Conservation (phyloP, 768 basidiomycete genomes). For the Russula abietina region DNA sequence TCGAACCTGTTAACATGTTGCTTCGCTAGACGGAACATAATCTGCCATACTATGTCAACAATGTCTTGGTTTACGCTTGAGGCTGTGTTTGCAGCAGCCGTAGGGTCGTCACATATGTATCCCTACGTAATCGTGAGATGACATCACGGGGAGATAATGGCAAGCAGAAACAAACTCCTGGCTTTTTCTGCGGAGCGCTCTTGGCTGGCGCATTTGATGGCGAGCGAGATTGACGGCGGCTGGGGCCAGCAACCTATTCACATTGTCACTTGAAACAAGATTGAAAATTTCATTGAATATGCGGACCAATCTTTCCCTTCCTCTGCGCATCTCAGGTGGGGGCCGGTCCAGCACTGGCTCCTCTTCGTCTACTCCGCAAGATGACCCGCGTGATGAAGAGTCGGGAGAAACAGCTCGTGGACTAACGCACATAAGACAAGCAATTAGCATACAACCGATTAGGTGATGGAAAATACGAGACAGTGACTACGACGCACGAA, state of each 20-base stretch:
- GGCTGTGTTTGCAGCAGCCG: constrained; percentile 22
- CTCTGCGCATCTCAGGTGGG: neutral
- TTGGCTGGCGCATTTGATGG: neutral
- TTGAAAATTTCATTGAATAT: neutral
- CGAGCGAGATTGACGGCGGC: neutral
- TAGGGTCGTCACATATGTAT: constrained; percentile 56
- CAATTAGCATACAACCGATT: neutral
- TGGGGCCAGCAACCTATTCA: neutral
- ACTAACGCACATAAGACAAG: neutral
- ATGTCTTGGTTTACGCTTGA: constrained; percentile 64
- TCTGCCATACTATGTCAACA: constrained; percentile 66
- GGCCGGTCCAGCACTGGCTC: neutral
- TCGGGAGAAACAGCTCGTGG: neutral
- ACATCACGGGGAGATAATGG: neutral
- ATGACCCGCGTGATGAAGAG: constrained; percentile 10
- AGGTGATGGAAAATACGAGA: neutral
- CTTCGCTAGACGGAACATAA: neutral
- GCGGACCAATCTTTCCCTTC: neutral
- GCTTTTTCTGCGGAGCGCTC: neutral
- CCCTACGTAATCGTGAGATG: constrained; percentile 36
- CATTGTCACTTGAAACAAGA: neutral
- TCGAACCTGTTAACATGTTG: neutral
- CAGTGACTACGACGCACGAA: neutral
- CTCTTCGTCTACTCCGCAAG: neutral
- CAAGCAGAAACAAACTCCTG: constrained; percentile 1